Evolutionary conservation across 306 rosid species (phyloP).

Genomic region (Cucurbita maxima): DNA sequence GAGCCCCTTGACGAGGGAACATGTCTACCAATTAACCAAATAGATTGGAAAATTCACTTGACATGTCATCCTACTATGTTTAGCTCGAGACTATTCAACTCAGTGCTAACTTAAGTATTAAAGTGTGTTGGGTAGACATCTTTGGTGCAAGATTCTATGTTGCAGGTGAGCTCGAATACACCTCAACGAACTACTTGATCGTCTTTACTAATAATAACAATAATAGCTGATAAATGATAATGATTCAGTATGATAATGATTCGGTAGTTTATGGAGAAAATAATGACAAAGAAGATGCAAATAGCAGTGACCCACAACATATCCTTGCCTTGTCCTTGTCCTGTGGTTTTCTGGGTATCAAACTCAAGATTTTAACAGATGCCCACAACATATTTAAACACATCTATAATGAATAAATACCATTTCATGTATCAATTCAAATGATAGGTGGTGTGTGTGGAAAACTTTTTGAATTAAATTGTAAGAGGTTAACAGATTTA

Average conservation of each 20-base stretch:
- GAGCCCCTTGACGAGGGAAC: too few relatives aligned
- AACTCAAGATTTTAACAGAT: not conserved
- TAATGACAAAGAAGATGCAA: constrained; percentile 2
- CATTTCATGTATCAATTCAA: constrained; percentile 1
- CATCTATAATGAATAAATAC: not conserved
- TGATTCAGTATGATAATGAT: not conserved
- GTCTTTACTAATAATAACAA: too few relatives aligned
- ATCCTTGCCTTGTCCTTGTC: not conserved
- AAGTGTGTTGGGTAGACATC: too few relatives aligned
- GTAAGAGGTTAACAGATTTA: not conserved
- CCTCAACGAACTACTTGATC: too few relatives aligned
- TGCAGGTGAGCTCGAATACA: too few relatives aligned
- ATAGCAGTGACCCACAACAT: constrained; percentile 1
- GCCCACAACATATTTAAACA: not conserved
- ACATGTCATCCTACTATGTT: too few relatives aligned
- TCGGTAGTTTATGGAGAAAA: not conserved
- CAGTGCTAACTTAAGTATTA: too few relatives aligned
- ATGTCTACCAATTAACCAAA: too few relatives aligned
- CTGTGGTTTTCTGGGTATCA: not conserved
- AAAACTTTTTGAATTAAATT: not conserved
- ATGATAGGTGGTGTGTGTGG: not conserved
- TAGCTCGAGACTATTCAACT: too few relatives aligned
- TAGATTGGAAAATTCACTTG: too few relatives aligned
- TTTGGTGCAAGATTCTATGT: too few relatives aligned
- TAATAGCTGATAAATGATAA: not conserved